Conservation (phyloP, 2,329 filamentous ascomycete genomes). For the Pseudogymnoascus sp. region DNA sequence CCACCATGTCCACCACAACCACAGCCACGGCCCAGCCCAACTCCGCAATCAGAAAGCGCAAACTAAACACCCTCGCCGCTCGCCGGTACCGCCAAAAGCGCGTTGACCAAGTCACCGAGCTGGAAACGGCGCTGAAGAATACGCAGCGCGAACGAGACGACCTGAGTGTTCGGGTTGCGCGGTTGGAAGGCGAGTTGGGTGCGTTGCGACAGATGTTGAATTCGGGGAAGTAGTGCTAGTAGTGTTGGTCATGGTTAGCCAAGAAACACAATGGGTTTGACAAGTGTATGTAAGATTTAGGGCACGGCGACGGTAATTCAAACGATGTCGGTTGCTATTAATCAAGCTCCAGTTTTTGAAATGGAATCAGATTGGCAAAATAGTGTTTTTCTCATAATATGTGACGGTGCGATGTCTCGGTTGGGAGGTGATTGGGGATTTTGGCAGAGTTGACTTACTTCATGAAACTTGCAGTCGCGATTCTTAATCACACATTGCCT, state of each 20-base stretch:
- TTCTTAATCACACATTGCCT: not conserved
- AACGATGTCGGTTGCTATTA: slow-evolving; percentile 8
- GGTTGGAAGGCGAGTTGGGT: slow-evolving; percentile 57
- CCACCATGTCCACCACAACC: slow-evolving; percentile 7
- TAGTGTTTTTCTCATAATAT: slow-evolving; percentile 3
- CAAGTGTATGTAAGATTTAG: slow-evolving; percentile 2
- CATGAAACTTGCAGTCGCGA: not conserved
- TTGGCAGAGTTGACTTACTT: not conserved
- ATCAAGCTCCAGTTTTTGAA: slow-evolving; percentile 1
- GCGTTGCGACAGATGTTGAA: slow-evolving; percentile 45
- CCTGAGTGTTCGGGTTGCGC: slow-evolving; percentile 52
- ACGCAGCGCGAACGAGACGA: slow-evolving; percentile 57
- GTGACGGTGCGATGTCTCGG: not conserved
- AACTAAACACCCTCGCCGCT: slow-evolving; percentile 63
- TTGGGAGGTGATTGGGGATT: not conserved
- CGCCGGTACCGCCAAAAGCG: slow-evolving; percentile 64
- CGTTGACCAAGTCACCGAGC: slow-evolving; percentile 54
- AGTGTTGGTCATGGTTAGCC: slow-evolving; percentile 2
- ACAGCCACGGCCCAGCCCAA: not conserved
- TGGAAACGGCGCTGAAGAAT: slow-evolving; percentile 52
- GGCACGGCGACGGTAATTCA: not conserved
- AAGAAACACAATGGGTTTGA: not conserved
- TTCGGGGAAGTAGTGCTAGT: slow-evolving; percentile 4
- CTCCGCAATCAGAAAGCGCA: slow-evolving; percentile 42
- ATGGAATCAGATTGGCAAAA: slow-evolving; percentile 6